Conservation (phyloP, 306 rosid genomes). For the Glycine soja region DNA sequence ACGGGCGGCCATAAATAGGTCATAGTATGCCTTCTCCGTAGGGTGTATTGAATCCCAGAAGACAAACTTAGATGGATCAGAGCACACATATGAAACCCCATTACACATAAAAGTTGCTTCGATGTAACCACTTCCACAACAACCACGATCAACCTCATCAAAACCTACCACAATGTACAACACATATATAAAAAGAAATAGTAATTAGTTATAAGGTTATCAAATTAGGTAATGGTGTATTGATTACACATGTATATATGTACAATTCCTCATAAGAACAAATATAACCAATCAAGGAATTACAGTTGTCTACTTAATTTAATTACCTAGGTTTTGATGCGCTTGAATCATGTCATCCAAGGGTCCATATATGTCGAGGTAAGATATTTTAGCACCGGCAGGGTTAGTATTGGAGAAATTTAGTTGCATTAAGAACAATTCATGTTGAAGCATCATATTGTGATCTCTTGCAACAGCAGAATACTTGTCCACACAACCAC, state of each 20-base stretch:
- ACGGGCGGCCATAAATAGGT: slow-evolving; percentile 40
- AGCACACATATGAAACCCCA: slow-evolving; percentile 48
- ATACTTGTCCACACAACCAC: slow-evolving; percentile 64
- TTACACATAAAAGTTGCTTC: slow-evolving; percentile 67
- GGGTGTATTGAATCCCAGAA: slow-evolving; percentile 88
- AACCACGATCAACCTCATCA: slow-evolving; percentile 60
- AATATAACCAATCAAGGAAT: background rate
- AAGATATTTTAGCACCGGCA: slow-evolving; percentile 48
- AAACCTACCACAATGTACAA: slow-evolving; percentile 51
- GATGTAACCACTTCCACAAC: slow-evolving; percentile 72
- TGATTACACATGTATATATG: background rate
- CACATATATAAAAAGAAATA: no score
- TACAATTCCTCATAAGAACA: background rate
- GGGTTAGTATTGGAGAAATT: slow-evolving; percentile 37
- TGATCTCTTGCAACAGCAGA: slow-evolving; percentile 60
- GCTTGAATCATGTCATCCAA: slow-evolving; percentile 53
- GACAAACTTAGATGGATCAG: slow-evolving; percentile 64
- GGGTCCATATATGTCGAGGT: slow-evolving; percentile 67
- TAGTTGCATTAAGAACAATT: slow-evolving; percentile 53
- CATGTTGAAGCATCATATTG: slow-evolving; percentile 65
- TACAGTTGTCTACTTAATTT: background rate
- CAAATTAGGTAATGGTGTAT: background rate
- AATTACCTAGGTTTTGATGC: slow-evolving; percentile 49
- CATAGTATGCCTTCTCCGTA: slow-evolving; percentile 56
- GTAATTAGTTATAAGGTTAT: background rate